Evolutionary conservation across 2,329 filamentous ascomycete genomes (phyloP), one percentile per base, ranked within the genome.

Genomic region (Colletotrichum musicola): DNA sequence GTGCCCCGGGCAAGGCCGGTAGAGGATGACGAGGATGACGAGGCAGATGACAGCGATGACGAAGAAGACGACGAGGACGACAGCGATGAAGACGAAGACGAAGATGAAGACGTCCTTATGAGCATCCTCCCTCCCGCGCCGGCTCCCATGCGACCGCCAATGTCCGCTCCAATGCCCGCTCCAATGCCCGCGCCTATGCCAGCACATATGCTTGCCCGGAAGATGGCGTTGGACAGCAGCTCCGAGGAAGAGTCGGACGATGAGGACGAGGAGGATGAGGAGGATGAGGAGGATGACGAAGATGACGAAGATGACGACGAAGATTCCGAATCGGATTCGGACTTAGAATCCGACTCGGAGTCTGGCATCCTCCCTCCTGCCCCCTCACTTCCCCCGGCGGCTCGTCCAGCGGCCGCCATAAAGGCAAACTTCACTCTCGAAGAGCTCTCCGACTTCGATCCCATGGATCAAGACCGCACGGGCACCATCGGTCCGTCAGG

Each of bases 381-480:
- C 25, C 62, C 56, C 5, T 56, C 61, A 42, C 53, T 38, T 7
- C 35, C 18, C 4, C 55, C 40, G 18, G 20, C 35, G 40, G 22
- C 16, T 18, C 64, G 74, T 62, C 72, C 40, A 13, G 53, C 18
- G 13, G 20, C 44, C 14, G 6, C 65, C 18, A 58, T 46, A 56
- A 35, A 67, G 49, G 57, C 62, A 40, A 53, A 77, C 42, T 80
- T 86, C 44, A 74, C 77, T 12, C 77, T 87, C 35, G 85, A 86
- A 68, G 85, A 82, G 60, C 68, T 82, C 25, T 78, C 74, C 72
- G 79, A 86, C 69, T 79, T 85, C 62, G 83, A 82, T 59, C 78
- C 80, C 3, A 81, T 81, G 80, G 83, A 82, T 27, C 79, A 78
- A 47, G 82, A 84, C 4, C 79, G 79, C 18, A 74, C 81, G 25